phyloP scores from a whole-genome alignment of 352 stramenopile genomes.

The Aphanomyces euteiches region DNA sequence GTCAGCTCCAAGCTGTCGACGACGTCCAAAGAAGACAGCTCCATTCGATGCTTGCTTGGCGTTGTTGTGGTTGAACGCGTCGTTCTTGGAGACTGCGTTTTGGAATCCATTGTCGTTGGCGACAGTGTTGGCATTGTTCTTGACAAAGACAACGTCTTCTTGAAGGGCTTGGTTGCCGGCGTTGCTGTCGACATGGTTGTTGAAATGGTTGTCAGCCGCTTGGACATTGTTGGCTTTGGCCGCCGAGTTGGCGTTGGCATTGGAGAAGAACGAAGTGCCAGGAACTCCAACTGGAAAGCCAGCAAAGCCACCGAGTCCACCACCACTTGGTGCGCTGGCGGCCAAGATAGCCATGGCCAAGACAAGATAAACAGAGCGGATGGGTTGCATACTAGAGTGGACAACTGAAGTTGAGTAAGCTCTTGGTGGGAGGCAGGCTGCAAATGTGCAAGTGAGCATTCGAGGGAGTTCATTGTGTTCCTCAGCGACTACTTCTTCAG shows the following conservation, averaged over 20 bases:
- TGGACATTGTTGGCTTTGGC: slow-evolving; percentile 12
- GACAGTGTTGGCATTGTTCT: background rate
- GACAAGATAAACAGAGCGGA: too few relatives aligned
- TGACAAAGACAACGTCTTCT: slow-evolving; percentile 1
- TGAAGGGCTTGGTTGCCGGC: slow-evolving; percentile 6
- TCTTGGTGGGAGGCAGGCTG: too few relatives aligned
- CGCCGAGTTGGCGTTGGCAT: background rate
- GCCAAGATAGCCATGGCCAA: too few relatives aligned
- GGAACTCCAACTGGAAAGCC: slow-evolving; percentile 11
- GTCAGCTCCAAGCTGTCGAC: background rate
- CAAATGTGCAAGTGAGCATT: too few relatives aligned
- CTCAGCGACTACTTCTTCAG: too few relatives aligned
- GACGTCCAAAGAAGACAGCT: slow-evolving; percentile 9
- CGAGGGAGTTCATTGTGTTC: too few relatives aligned
- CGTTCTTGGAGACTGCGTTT: slow-evolving; percentile 13
- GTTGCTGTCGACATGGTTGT: slow-evolving; percentile 23
- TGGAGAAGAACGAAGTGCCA: background rate
- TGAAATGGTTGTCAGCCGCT: slow-evolving; percentile 5
- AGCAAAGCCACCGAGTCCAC: background rate
- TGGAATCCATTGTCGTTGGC: slow-evolving; percentile 22
- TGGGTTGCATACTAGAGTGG: too few relatives aligned
- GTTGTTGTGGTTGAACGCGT: slow-evolving; percentile 6
- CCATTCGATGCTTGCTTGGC: background rate
- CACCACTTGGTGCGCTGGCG: too few relatives aligned
- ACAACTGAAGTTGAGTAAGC: too few relatives aligned